Base-by-base conservation (phyloP, 2,329 filamentous ascomycete species). In the Botryotinia globosa region DNA sequence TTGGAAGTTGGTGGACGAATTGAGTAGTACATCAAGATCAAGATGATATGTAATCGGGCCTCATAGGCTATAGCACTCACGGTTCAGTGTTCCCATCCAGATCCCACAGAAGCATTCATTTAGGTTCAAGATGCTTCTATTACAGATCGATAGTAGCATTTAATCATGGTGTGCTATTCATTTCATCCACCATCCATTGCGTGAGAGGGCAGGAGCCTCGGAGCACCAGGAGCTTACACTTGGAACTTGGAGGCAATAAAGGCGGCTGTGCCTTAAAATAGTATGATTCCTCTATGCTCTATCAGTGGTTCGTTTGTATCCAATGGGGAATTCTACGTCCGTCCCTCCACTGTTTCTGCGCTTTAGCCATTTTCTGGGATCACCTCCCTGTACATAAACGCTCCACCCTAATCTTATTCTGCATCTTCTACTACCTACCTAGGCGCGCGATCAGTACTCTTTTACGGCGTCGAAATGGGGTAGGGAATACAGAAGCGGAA, bases 331-430 rank as follows among this genome's bases (percentile, higher is more conserved):
- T 54, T 51, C 34, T 51, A 12, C 45, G 45, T 39, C 32, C 45
- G 45, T 39, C 64, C 45, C 64, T 67, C 45, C 34, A 42, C 37
- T 68, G 51, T 68, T 42, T 54, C 25, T 66, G 64, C 65, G 65
- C 65, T 68, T 58, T 56, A 67, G 48, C 48, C 65, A 42, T 67
- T 51, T 32, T 44, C 65, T 68, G 51, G 67, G 56, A 61, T 69
- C 29, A 14, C 10, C 67, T 61, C 67, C 66, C 51, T 69, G 66
- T 45, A 69, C 54, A 54, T 16, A 69, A 61, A 69, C 39, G 39
- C 67, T 69, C 67, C 67, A 69, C 67, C 54, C 37, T 69, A 69
- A 69, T 69, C 42, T 69, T 69, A 69, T 34, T 69, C 22, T 45
- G 29, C 39, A 61, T n/a, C 56, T 45, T 29, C 51, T 62, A 59